Evolutionary conservation across 2,329 filamentous ascomycete genomes (phyloP).

Genomic region (Davidsoniella australis): DNA sequence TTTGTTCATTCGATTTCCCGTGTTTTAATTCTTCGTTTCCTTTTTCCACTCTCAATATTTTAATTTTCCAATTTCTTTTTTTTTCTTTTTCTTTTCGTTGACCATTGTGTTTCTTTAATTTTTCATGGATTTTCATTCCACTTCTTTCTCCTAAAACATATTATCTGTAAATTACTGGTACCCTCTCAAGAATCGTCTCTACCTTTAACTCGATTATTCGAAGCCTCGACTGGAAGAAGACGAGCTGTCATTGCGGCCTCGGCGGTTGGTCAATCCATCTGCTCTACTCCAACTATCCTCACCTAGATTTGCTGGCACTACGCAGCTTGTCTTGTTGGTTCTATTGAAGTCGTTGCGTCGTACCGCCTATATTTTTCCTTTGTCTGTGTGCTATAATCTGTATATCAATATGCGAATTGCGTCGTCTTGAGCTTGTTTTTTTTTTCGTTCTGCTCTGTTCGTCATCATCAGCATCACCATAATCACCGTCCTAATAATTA

Average conservation of each 20-base stretch:
- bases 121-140: too few relatives aligned
- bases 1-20: not conserved
- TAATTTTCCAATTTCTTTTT: not conserved
- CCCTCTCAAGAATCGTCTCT: too few relatives aligned
- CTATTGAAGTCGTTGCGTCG: not conserved
- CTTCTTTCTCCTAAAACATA: too few relatives aligned
- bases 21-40: not conserved
- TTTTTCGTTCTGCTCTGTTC: not conserved
- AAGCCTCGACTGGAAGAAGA: too few relatives aligned
- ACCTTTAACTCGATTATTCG: too few relatives aligned
- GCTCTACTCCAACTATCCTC: too few relatives aligned
- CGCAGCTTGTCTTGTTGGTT: too few relatives aligned
- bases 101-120: not conserved
- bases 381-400: not conserved
- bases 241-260: too few relatives aligned
- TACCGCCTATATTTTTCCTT: not conserved
- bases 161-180: too few relatives aligned
- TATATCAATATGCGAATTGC: slow-evolving; percentile 3
- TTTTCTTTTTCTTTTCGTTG: not conserved
- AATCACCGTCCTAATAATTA: not conserved
- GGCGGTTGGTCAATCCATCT: too few relatives aligned
- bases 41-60: not conserved
- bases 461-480: not conserved
- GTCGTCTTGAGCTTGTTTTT: not conserved
- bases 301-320: too few relatives aligned